phyloP scores from a whole-genome alignment of 2,329 filamentous ascomycete species.

The Leptodontidium sp. region DNA sequence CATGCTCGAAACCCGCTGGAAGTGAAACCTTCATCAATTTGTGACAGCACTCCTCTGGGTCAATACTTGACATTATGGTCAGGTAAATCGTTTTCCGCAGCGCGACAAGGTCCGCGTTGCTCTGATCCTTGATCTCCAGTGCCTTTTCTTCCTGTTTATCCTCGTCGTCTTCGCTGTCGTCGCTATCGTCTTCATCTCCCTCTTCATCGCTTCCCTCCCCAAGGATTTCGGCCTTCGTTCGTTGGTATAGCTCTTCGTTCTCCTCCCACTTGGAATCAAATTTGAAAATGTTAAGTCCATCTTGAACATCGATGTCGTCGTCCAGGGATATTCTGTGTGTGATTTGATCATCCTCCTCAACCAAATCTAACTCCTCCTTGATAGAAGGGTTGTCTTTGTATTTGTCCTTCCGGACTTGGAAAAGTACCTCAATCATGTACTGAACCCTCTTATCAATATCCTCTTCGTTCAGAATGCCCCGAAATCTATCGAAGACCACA shows the following conservation, averaged over 20 bases:
- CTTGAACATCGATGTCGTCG: conserved; percentile 84
- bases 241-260: conserved; percentile 89
- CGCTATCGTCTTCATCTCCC: conserved; percentile 67
- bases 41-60: conserved; percentile 96
- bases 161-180: conserved; percentile 74
- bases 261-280: conserved; percentile 89
- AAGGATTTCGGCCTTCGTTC: conserved; percentile 90
- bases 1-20: conserved; percentile 84
- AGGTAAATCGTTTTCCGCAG: conserved; percentile 94
- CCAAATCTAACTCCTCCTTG: conserved; percentile 90
- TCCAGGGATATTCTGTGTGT: conserved; percentile 87
- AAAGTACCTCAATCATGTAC: conserved; percentile 98
- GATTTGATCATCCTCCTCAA: conserved; percentile 98
- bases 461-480: conserved; percentile 93
- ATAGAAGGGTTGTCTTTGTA: conserved; percentile 95
- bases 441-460: conserved; percentile 98
- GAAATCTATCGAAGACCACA: conserved; percentile 94
- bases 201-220: conserved; percentile 91
- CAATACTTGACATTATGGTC: conserved; percentile 95
- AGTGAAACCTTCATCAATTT: conserved; percentile 96
- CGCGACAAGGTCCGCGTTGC: conserved; percentile 94
- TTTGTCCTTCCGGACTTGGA: conserved; percentile 94
- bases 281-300: conserved; percentile 94
- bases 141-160: conserved; percentile 81
- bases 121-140: conserved; percentile 97